Percentiles rank a stretch among this genome's conserved stretches.
These are phyloP conservation scores for Pythium coloratum DNA, from an alignment of 352 stramenopile genomes.

Conservation along the genomic window DNA sequence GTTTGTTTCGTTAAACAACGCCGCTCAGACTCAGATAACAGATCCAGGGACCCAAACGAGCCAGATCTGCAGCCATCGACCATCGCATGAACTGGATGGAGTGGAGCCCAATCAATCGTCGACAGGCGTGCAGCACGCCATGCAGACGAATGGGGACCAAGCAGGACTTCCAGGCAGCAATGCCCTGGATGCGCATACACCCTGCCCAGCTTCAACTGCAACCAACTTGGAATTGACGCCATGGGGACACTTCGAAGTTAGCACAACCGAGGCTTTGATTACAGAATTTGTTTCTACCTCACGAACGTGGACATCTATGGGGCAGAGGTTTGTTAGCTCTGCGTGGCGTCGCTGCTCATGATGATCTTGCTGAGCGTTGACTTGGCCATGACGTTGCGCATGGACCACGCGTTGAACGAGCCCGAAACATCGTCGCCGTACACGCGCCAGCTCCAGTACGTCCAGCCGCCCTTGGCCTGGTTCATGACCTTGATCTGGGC, in stretches of 20 bases:
- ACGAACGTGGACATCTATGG: neutral
- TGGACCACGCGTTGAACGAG: slow-evolving; percentile 28
- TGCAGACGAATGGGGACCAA: neutral
- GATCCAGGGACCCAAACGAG: slow-evolving; percentile 2
- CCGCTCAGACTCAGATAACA: slow-evolving; percentile 21
- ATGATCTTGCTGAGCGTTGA: slow-evolving; percentile 20
- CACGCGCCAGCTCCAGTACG: slow-evolving; percentile 33
- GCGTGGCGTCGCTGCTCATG: neutral
- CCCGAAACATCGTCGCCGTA: slow-evolving; percentile 22
- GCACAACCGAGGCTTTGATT: neutral
- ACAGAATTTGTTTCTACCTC: neutral
- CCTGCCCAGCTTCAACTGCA: no score
- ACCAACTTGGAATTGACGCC: no score
- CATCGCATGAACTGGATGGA: neutral
- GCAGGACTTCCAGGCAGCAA: neutral
- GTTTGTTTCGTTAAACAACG: slow-evolving; percentile 20
- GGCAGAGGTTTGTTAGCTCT: neutral
- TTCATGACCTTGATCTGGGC: slow-evolving; percentile 26
- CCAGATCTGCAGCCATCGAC: neutral
- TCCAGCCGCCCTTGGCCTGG: slow-evolving; percentile 25
- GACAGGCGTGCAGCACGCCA: neutral
- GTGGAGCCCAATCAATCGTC: neutral
- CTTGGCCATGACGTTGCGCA: slow-evolving; percentile 31
- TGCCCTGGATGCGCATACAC: neutral
- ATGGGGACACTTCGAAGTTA: no score